phyloP scores from a whole-genome alignment of 2,329 filamentous ascomycete species.

The Colletotrichum costaricense region DNA sequence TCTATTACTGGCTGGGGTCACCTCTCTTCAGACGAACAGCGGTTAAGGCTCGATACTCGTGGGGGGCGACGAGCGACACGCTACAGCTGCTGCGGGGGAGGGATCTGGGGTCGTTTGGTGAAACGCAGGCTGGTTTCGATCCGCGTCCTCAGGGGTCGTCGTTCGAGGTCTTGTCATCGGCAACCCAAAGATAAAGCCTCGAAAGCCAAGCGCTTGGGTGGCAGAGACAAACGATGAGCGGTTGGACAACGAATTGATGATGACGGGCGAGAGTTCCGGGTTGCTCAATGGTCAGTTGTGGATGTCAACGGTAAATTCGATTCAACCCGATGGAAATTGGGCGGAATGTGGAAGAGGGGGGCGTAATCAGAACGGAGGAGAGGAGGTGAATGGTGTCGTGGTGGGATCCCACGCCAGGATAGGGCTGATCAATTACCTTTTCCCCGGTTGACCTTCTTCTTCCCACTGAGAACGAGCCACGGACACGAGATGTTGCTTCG shows the following conservation, averaged over 20 bases:
- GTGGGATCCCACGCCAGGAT: constrained; percentile 28
- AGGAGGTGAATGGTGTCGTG: constrained; percentile 26
- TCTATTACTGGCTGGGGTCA: background rate
- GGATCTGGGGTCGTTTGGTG: constrained; percentile 35
- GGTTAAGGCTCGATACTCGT: constrained; percentile 9
- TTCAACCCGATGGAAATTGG: background rate
- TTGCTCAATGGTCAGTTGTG: constrained; percentile 1
- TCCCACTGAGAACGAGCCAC: background rate
- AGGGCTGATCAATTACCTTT: constrained; percentile 30
- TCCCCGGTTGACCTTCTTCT: background rate
- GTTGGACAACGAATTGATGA: background rate
- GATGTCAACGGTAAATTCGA: constrained; percentile 17
- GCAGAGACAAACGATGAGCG: background rate
- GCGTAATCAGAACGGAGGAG: constrained; percentile 13
- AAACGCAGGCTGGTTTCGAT: constrained; percentile 34
- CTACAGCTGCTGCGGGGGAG: constrained; percentile 28
- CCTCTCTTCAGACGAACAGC: constrained; percentile 32
- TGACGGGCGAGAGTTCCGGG: background rate
- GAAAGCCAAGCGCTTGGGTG: background rate
- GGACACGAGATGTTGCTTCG: background rate
- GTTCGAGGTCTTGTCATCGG: background rate
- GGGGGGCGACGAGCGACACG: constrained; percentile 21
- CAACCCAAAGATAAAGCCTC: background rate
- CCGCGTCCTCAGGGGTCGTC: constrained; percentile 11
- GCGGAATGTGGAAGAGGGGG: constrained; percentile 13